Evolutionary conservation across 2,329 filamentous ascomycete species (phyloP).

Genomic region (Mollisia scopiformis): DNA sequence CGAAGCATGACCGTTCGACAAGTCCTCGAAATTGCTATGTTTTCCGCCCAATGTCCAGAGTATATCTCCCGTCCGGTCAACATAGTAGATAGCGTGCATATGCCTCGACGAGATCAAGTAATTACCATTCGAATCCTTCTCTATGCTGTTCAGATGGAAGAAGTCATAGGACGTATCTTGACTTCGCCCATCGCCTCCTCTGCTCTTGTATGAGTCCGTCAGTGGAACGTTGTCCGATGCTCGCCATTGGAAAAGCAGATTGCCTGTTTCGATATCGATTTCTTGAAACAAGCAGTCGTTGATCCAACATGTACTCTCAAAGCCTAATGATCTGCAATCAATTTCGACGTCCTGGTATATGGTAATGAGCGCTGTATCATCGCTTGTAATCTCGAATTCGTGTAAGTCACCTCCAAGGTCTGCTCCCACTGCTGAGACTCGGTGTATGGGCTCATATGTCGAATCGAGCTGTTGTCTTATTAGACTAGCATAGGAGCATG

Average conservation of each 20-base stretch:
- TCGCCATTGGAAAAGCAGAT: constrained; percentile 55
- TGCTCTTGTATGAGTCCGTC: constrained; percentile 19
- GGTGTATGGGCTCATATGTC: too few relatives aligned
- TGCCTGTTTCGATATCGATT: constrained; percentile 52
- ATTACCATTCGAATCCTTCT: constrained; percentile 43
- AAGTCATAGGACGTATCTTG: constrained; percentile 27
- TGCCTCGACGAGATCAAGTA: constrained; percentile 51
- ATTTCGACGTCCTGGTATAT: constrained; percentile 14
- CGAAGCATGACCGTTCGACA: constrained; percentile 41
- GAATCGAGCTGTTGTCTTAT: too few relatives aligned
- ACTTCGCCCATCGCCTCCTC: constrained; percentile 17
- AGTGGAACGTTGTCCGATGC: constrained; percentile 41
- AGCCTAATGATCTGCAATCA: constrained; percentile 11
- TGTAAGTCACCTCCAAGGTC: constrained; percentile 15
- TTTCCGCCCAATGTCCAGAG: constrained; percentile 51
- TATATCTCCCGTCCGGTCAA: constrained; percentile 45
- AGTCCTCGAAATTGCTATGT: constrained; percentile 44
- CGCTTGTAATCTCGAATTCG: constrained; percentile 16
- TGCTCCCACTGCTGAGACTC: too few relatives aligned
- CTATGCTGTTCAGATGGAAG: constrained; percentile 40
- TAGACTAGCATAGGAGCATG: too few relatives aligned
- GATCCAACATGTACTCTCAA: constrained; percentile 21
- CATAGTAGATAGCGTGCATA: constrained; percentile 48
- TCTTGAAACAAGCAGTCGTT: constrained; percentile 44
- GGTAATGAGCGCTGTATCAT: constrained; percentile 15